Evolutionary conservation across 2,329 filamentous ascomycete species (phyloP), one percentile per base, ranked within the genome.

Genomic region (Laburnicola sp.): DNA sequence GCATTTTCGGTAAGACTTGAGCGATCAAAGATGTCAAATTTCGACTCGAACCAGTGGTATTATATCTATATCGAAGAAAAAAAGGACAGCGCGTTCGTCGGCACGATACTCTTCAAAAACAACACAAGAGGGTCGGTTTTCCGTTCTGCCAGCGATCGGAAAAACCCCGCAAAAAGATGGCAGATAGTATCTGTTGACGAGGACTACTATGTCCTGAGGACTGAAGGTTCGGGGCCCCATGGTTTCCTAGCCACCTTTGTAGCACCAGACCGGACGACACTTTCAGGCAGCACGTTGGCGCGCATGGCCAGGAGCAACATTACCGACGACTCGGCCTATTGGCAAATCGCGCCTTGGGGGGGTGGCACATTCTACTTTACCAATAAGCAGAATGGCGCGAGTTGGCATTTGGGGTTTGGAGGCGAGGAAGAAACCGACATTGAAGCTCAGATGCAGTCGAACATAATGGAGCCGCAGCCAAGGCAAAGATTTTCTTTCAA

Each of bases 291-390:
- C 28, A 56, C 58, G 1, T 42, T 50, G 22, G 53, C 53, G 3
- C 34, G 32, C 35, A 65, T 66, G 59, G 40, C 50, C 6, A 49
- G 54, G 23, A 52, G 50, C 5, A 58, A 63, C 28, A 28, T 63
- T 3, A 51, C 56, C 2, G 58, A 63, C 25, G 50, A 56, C 4
- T 57, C 56, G n/a, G 53, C 59, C 4, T 65, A 51, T 41, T 67
- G 64, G 64, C 50, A 49, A 3, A 47, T 67, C 11, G 27, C 27
- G 2, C 45, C 56, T 4, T 64, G 62, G 60, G 54, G 58, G 8
- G 62, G 67, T 43, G 60, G 56, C 1, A 59, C 55, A 1, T 63
- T 53, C 46, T 60, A 48, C 37, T n/a, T 66, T 5, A 53, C 45
- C 2, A 65, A 64, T 39, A 51, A 46, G 9, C 47, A 45, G 26